Conservation (phyloP, 768 basidiomycete genomes). For the Infundibulicybe gibba region DNA sequence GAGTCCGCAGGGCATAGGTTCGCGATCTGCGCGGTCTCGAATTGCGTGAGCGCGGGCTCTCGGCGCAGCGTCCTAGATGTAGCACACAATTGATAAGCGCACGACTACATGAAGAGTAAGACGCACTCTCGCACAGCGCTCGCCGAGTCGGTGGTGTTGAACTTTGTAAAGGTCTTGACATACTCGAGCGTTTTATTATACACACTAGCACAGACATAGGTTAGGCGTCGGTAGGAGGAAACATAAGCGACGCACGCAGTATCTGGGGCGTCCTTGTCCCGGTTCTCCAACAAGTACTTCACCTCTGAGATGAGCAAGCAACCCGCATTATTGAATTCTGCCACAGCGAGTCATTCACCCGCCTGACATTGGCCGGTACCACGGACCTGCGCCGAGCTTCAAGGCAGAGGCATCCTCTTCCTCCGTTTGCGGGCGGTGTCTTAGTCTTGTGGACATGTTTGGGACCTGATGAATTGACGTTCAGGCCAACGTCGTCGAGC, state of each 20-base stretch:
- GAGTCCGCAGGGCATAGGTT: constrained; percentile 85
- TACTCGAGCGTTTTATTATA: constrained; percentile 94
- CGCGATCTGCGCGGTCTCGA: constrained; percentile 90
- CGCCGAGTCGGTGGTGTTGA: constrained; percentile 81
- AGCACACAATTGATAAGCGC: not conserved
- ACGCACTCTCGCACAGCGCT: constrained; percentile 84
- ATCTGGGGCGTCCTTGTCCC: constrained; percentile 85
- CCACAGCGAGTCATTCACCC: not conserved
- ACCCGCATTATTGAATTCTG: constrained; percentile 91
- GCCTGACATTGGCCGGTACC: not conserved
- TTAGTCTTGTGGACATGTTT: constrained; percentile 55
- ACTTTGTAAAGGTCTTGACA: constrained; percentile 88
- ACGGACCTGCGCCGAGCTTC: constrained; percentile 72
- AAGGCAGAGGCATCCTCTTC: constrained; percentile 85
- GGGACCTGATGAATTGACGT: too few relatives aligned
- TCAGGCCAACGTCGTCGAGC: too few relatives aligned
- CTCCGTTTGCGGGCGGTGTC: constrained; percentile 63
- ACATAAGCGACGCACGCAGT: constrained; percentile 56
- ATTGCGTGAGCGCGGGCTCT: constrained; percentile 79
- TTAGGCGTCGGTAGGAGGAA: not conserved
- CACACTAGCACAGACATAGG: constrained; percentile 47
- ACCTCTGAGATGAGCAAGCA: constrained; percentile 91
- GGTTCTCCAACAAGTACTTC: constrained; percentile 83
- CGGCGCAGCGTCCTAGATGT: constrained; percentile 66
- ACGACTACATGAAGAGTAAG: not conserved